These are phyloP conservation scores for Lojkania enalia DNA, from an alignment of 2,329 filamentous ascomycete species.

Conservation along the genomic window DNA sequence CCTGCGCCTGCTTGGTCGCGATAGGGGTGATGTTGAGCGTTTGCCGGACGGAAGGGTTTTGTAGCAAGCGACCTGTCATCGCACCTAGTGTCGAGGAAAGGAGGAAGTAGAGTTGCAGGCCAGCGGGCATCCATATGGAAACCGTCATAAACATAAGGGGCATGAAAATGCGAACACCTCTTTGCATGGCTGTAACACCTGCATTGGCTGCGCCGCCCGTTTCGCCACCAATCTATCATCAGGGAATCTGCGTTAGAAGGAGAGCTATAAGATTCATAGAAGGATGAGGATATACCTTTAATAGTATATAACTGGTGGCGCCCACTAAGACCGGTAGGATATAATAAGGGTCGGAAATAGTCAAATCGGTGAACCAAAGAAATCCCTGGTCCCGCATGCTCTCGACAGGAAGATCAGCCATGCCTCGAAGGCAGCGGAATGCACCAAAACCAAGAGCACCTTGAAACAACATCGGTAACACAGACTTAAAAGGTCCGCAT, in stretches of 20 bases:
- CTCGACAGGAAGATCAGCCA: slow-evolving; percentile 79
- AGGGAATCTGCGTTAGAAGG: slow-evolving; percentile 7
- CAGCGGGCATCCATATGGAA: slow-evolving; percentile 59
- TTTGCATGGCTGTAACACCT: slow-evolving; percentile 41
- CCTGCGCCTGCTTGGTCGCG: slow-evolving; percentile 27
- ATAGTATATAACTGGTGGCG: slow-evolving; percentile 58
- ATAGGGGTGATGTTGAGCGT: slow-evolving; percentile 40
- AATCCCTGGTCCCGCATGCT: slow-evolving; percentile 70
- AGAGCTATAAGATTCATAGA: not conserved
- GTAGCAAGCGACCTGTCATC: slow-evolving; percentile 45
- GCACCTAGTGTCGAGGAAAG: slow-evolving; percentile 47
- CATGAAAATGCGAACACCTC: slow-evolving; percentile 48
- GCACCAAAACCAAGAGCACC: slow-evolving; percentile 77
- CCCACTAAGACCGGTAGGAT: slow-evolving; percentile 69
- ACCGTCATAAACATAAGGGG: slow-evolving; percentile 55
- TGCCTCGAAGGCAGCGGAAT: slow-evolving; percentile 75
- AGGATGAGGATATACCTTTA: slow-evolving; percentile 55
- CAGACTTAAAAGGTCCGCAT: slow-evolving; percentile 53
- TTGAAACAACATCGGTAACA: slow-evolving; percentile 62
- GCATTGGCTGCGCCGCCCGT: slow-evolving; percentile 43
- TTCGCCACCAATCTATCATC: slow-evolving; percentile 54
- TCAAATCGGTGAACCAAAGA: slow-evolving; percentile 80
- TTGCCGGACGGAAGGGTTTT: slow-evolving; percentile 40
- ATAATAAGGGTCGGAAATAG: slow-evolving; percentile 74
- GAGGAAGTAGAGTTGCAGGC: slow-evolving; percentile 67